Base-by-base conservation (phyloP, 192 early-diverging fungal species). In the Coemansia sp. region DNA sequence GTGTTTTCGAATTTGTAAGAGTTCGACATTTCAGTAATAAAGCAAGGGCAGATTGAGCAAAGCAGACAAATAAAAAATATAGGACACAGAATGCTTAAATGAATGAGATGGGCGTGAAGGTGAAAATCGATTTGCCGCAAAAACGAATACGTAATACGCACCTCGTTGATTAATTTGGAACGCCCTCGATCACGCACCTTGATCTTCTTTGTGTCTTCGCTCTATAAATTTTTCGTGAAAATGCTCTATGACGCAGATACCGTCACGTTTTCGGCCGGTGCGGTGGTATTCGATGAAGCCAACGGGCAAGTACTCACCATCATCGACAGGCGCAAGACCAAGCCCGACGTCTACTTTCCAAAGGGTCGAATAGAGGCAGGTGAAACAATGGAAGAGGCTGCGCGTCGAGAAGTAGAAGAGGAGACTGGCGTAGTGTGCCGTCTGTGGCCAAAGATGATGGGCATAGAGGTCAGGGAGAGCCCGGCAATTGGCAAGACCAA, bases 261-360 rank as follows among this genome's bases (percentile, higher is more conserved):
- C 38, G 38, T 73, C 13, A 11, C 73, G 49, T 67, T 75, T 41
- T 81, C 78, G 8, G 78, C 78, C 18, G 78, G 78, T 22, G 78
- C 78, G 1, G 78, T 81, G 13, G 74, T 81, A 5, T 81, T 81
- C 49, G 70, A 73, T 41, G 18, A 29, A 18, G 29, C 49, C 5
- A 38, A 37, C 22, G 35, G 59, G 38, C 43, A 27, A 1, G 69
- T 81, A 0, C 58, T 81, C 43, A 61, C 67, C 10, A 49, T 81
- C 4, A 61, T 75, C 22, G 62, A 67, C 50, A 30, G 53, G 30
- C 52, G 22, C 34, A 55, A 34, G 3, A 64, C 38, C 18, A 29
- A 44, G 5, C 49, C 61, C 20, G 34, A 38, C 0, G 50, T 68
- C 6, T 59, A 59, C n/a, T 81, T 81, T 40, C 78, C 78, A 27